These are phyloP conservation scores for Dothiorella sarmentorum DNA, from an alignment of 2,329 filamentous ascomycete species.

Conservation along the genomic window DNA sequence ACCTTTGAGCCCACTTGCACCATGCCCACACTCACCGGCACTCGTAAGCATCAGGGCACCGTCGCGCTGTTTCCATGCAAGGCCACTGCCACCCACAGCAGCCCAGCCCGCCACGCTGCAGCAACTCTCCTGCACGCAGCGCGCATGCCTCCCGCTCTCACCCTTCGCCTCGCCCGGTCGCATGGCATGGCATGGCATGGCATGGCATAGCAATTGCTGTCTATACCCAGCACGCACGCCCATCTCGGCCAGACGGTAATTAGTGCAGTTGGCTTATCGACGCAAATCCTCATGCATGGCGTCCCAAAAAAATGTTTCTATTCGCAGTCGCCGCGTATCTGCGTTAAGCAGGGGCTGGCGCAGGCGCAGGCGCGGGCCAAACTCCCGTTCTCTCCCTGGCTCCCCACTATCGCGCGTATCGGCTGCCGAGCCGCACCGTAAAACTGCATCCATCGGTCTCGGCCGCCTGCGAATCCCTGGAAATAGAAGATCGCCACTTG, in stretches of 20 bases:
- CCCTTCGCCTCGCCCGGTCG: neutral
- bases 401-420: neutral
- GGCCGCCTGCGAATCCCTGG: neutral
- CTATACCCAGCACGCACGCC: no score
- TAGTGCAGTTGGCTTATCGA: no score
- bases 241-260: no score
- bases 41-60: conserved; percentile 13
- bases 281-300: neutral
- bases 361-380: no score
- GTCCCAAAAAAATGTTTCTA: neutral
- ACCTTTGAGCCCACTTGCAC: neutral
- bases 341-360: no score
- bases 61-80: conserved; percentile 5
- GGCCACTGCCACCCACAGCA: neutral
- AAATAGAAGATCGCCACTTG: neutral
- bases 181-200: no score
- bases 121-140: neutral
- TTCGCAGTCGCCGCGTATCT: neutral
- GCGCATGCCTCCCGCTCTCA: neutral
- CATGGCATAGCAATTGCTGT: no score
- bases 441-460: neutral
- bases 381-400: neutral
- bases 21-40: neutral
- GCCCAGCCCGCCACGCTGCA: neutral
- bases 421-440: conserved; percentile 14